Base-by-base conservation (phyloP, 306 rosid genomes). In the Prunus mongolica region DNA sequence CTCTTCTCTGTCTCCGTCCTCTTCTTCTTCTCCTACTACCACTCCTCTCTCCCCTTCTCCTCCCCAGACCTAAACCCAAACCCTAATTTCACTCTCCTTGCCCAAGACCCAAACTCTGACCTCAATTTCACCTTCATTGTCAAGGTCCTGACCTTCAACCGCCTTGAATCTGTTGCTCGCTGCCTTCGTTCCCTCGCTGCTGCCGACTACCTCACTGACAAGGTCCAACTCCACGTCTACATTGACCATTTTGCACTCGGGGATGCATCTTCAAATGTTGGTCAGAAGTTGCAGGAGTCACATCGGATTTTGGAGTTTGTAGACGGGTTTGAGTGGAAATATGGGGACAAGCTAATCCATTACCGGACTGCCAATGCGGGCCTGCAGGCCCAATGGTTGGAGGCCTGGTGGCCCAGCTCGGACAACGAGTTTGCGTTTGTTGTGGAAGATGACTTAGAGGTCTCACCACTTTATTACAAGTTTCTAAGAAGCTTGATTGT, bases 371-470 rank as follows among this genome's bases (percentile, higher is more conserved):
- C 73, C 47, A 94, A 94, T 50, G 95, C 74, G 54, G 98, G 97
- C 8, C 71, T 94, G 75, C 98, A 94, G 80, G 94, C 97, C n/a
- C 98, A 94, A 85, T 94, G 98, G 97, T 77, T 94, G 89, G 98
- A 94, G 80, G 91, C 96, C 4, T 94, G 98, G 98, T 94, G 98
- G 98, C 98, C 97, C 6, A 70, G 84, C 77, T 86, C 93, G 38
- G 91, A 90, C 60, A 52, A 94, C 49, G 95, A 94, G 88, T 92
- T 94, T 60, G 90, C 88, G 0, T 94, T 94, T 68, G 82, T 94
- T 0, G 96, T 94, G 30, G 98, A 94, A 79, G 97, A 94, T 80
- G 98, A 94, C 80, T 80, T 92, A 89, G 98, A 94, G 83, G 90
- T 90, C 62, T 94, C 97, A 38, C 83, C 93, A 66, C 89, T 94